Evolutionary conservation across 2,329 filamentous ascomycete species (phyloP).

Genomic region (Pseudocercospora eumusae): DNA sequence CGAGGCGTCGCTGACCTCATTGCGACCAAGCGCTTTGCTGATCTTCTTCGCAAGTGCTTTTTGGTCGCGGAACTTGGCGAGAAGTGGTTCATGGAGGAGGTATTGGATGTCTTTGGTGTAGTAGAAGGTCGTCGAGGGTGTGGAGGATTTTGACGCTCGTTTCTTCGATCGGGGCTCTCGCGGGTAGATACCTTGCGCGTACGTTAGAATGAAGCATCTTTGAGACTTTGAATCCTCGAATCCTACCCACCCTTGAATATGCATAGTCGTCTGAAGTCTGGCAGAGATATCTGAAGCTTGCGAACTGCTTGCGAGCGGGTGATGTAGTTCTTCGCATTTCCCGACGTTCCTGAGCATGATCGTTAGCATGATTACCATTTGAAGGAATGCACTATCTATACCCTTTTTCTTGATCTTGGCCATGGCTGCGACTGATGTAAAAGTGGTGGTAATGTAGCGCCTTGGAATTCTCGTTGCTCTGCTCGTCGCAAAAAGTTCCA

Average conservation of each 20-base stretch:
- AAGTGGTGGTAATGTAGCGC: background rate
- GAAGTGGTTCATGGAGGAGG: conserved; percentile 90
- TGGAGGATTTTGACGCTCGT: conserved; percentile 90
- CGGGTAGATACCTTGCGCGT: conserved; percentile 75
- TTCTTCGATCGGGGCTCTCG: conserved; percentile 96
- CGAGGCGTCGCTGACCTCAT: conserved; percentile 84
- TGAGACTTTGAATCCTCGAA: no score
- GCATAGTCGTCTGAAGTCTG: conserved; percentile 95
- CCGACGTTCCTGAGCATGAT: conserved; percentile 65
- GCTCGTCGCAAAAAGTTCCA: background rate
- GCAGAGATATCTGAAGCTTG: conserved; percentile 95
- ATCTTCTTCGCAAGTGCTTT: conserved; percentile 98
- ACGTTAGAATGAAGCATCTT: no score
- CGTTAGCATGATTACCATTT: background rate
- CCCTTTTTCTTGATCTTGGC: conserved; percentile 87
- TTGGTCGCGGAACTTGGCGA: conserved; percentile 94
- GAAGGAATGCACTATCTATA: conserved; percentile 36
- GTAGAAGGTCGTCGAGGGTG: conserved; percentile 87
- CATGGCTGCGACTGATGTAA: conserved; percentile 51
- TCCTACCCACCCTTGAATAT: conserved; percentile 96
- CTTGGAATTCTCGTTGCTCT: conserved; percentile 1
- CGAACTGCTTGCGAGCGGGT: conserved; percentile 95
- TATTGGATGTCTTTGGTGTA: conserved; percentile 97
- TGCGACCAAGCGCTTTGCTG: conserved; percentile 82
- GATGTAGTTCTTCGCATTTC: conserved; percentile 97